phyloP scores from a whole-genome alignment of 2,329 filamentous ascomycete species.

The Nemania sp. region DNA sequence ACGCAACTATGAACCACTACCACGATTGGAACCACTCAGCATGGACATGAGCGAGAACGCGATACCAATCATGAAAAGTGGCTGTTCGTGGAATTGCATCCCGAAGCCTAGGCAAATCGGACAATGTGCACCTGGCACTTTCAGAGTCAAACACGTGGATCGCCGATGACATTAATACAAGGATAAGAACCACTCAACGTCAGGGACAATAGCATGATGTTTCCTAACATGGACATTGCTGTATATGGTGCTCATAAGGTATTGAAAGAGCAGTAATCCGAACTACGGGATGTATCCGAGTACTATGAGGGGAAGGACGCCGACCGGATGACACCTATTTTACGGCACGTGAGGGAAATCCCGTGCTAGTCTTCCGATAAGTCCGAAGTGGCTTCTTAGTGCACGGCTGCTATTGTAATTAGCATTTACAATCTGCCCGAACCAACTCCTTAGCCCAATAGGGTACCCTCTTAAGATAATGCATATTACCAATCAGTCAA shows the following conservation, averaged over 20 bases:
- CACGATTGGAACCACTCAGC: constrained; percentile 25
- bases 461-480: background rate
- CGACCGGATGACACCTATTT: background rate
- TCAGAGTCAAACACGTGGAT: background rate
- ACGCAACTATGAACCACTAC: background rate
- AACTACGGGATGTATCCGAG: background rate
- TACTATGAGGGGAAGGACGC: background rate
- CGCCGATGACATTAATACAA: no score
- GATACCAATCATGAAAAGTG: constrained; percentile 45
- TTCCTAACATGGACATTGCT: no score
- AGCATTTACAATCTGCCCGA: background rate
- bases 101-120: constrained; percentile 29
- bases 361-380: background rate
- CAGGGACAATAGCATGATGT: background rate
- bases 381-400: background rate
- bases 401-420: background rate
- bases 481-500: background rate
- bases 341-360: background rate
- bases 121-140: constrained; percentile 26
- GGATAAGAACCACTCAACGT: no score
- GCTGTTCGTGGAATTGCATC: constrained; percentile 38
- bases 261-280: background rate
- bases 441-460: background rate
- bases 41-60: constrained; percentile 32
- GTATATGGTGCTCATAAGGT: background rate